phyloP scores from a whole-genome alignment of 2,329 filamentous ascomycete genomes.

The Monosporascus sp. region DNA sequence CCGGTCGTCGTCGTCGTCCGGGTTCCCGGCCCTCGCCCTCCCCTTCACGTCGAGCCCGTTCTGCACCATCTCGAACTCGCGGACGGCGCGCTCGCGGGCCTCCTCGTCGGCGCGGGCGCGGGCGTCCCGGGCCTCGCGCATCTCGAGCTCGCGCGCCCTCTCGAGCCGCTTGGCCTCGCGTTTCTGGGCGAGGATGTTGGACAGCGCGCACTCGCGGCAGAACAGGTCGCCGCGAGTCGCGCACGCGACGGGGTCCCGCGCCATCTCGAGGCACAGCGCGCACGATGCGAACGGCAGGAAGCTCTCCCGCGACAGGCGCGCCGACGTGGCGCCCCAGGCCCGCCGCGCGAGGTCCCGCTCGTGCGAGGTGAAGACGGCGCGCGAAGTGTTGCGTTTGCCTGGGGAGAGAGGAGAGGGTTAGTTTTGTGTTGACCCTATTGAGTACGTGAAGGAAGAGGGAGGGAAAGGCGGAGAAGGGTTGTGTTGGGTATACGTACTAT shows the following conservation, averaged over 20 bases:
- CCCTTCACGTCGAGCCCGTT: constrained; percentile 53
- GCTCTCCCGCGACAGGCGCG: constrained; percentile 82
- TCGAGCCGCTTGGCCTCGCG: constrained; percentile 84
- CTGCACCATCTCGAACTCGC: constrained; percentile 81
- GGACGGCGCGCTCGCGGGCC: constrained; percentile 62
- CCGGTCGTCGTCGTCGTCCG: constrained; percentile 18
- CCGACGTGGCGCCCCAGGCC: constrained; percentile 75
- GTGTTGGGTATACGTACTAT: neutral
- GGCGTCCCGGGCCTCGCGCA: constrained; percentile 55
- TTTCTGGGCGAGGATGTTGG: constrained; percentile 84
- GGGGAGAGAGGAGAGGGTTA: constrained; percentile 31
- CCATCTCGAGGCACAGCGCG: constrained; percentile 76
- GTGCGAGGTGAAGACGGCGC: constrained; percentile 89
- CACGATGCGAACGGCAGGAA: constrained; percentile 91
- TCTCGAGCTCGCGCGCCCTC: constrained; percentile 57
- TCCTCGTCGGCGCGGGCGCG: constrained; percentile 59
- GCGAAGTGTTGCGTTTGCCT: constrained; percentile 85
- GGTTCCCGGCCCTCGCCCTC: constrained; percentile 23
- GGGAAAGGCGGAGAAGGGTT: neutral
- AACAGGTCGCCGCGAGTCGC: constrained; percentile 75
- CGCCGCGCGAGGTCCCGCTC: constrained; percentile 78
- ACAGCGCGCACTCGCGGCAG: constrained; percentile 89
- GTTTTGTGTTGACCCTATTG: constrained; percentile 32
- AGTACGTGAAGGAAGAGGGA: neutral
- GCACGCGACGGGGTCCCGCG: constrained; percentile 79